These are phyloP conservation scores for Platanthera guangdongensis DNA, from an alignment of 106 monocot species.

Conservation along the genomic window DNA sequence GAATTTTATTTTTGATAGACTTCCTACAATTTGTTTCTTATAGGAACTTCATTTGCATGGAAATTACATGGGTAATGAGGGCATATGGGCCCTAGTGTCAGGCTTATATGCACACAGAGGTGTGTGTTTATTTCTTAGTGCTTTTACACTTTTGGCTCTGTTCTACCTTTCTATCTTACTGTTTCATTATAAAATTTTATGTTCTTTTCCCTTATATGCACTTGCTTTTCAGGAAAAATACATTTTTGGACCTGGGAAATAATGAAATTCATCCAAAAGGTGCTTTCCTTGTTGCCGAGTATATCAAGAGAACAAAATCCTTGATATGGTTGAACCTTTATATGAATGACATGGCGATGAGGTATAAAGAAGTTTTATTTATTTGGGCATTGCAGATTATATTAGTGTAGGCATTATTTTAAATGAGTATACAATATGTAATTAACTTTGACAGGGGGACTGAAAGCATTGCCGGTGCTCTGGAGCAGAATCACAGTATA, in stretches of 20 bases:
- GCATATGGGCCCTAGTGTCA: constrained; percentile 62
- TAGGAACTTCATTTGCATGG: constrained; percentile 99
- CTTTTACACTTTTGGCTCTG: neutral
- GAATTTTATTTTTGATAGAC: neutral
- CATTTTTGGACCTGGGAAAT: constrained; percentile 86
- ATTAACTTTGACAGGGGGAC: constrained; percentile 50
- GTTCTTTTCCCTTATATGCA: neutral
- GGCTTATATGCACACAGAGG: constrained; percentile 80
- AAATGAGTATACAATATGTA: neutral
- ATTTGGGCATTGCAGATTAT: constrained; percentile 1
- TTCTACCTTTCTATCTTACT: neutral
- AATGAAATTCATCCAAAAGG: constrained; percentile 91
- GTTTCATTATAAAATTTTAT: neutral
- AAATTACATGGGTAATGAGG: constrained; percentile 91
- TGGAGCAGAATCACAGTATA: constrained; percentile 81
- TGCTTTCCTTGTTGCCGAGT: constrained; percentile 87
- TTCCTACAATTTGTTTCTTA: neutral
- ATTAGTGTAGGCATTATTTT: neutral
- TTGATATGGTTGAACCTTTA: constrained; percentile 93
- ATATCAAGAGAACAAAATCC: constrained; percentile 67
- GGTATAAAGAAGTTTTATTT: constrained; percentile 33
- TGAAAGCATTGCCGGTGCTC: constrained; percentile 78
- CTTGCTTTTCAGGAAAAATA: constrained; percentile 55
- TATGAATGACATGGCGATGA: constrained; percentile 97
- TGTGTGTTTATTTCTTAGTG: constrained; percentile 6